Evolutionary conservation across 352 stramenopile species (phyloP).

Genomic region (Phytophthora vignae): DNA sequence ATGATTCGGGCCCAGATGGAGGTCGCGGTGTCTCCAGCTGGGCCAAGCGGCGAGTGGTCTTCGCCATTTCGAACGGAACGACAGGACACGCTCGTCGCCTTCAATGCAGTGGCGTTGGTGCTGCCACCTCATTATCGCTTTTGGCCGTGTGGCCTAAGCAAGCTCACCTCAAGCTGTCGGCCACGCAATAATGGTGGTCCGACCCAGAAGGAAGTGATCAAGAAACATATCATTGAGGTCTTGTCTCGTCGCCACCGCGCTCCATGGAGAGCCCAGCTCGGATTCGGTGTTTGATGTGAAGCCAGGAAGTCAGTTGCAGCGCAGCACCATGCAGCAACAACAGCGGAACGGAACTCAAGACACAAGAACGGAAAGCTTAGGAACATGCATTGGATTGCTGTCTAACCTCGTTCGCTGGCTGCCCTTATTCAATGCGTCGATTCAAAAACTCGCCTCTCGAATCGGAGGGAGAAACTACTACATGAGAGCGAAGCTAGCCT

Average conservation of each 20-base stretch:
- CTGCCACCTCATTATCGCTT: background rate
- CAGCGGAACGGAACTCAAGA: background rate
- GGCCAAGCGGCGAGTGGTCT: slow-evolving; percentile 10
- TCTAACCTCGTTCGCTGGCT: slow-evolving; percentile 14
- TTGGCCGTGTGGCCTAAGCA: background rate
- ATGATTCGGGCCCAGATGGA: slow-evolving; percentile 34
- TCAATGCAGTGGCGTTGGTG: slow-evolving; percentile 9
- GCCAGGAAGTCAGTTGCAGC: background rate
- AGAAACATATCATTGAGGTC: background rate
- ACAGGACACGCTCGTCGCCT: slow-evolving; percentile 2
- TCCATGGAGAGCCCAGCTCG: slow-evolving; percentile 1
- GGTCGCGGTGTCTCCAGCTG: slow-evolving; percentile 27
- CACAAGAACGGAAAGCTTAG: background rate
- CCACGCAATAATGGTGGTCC: slow-evolving; percentile 5
- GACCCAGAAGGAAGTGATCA: background rate
- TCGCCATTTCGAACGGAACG: slow-evolving; percentile 17
- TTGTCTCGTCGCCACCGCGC: background rate
- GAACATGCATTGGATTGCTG: slow-evolving; percentile 36
- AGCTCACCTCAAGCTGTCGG: slow-evolving; percentile 3
- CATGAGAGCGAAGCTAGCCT: slow-evolving; percentile 14
- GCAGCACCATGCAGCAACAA: background rate
- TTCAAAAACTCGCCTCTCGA: slow-evolving; percentile 10
- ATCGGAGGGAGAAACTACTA: slow-evolving; percentile 17
- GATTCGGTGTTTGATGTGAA: background rate
- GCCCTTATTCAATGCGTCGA: slow-evolving; percentile 24